Base-by-base conservation (phyloP, 148 eudicot species). In the Diospyros kaki region DNA sequence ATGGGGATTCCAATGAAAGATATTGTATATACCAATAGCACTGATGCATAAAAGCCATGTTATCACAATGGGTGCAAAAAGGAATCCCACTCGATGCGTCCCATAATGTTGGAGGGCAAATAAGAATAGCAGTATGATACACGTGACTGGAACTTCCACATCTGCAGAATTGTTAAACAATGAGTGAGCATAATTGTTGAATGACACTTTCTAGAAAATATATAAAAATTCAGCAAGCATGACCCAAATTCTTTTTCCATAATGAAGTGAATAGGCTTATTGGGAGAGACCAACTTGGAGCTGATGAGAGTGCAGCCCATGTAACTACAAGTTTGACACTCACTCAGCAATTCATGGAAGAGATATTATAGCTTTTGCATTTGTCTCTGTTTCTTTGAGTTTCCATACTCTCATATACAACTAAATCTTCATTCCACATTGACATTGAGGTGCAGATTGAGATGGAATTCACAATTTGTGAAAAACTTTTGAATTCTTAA, bases 31-130 rank as follows among this genome's bases (percentile, higher is more conserved):
- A 53, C 99, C 99, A 66, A 95, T 89, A 55, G 93, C 73, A 53
- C 99, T 95, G 68, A 95, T 95, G 86, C 99, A 93, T 39, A 87
- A 62, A 60, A 95, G 97, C 99, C 98, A 95, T 58, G 84, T 55
- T 54, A 93, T 84, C 70, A 95, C 98, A 15, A 95, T 76, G 14
- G 98, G 98, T 4, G 98, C 98, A 76, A 95, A 95, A 66, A 95
- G 83, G 78, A 90, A 92, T 72, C 97, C 98, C 11, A 95, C 80
- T 7, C 96, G 85, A 77, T 92, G 92, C 38, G 98, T 95, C 77
- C 98, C 98, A 65, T 86, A 92, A 73, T 95, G 97, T 71, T 95
- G 98, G 72, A 95, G 89, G 5, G 87, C 84, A 53, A 95, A 95
- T 70, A 95, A 76, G 78, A 92, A 87, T 45, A 94, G 81, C 77